Conservation (phyloP, 306 rosid genomes). For the Cucumis melo region DNA sequence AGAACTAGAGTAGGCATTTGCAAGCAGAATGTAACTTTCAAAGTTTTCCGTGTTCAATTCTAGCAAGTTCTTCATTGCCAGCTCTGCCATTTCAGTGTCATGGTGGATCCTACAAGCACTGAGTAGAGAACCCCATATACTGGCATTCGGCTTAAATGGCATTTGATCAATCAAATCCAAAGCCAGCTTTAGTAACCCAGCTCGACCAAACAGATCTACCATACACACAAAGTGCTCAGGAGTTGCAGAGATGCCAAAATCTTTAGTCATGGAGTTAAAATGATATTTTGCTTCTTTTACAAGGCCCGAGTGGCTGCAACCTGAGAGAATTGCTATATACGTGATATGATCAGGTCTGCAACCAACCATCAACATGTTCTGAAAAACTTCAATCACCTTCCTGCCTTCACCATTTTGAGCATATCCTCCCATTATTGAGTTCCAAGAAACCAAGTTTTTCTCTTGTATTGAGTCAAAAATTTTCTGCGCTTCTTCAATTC, state of each 20-base stretch:
- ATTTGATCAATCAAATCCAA: conserved; percentile 29
- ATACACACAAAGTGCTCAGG: conserved; percentile 40
- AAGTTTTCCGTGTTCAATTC: conserved; percentile 32
- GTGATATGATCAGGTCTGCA: conserved; percentile 45
- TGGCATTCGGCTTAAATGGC: conserved; percentile 40
- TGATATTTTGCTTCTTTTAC: conserved; percentile 35
- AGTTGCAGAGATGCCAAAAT: conserved; percentile 38
- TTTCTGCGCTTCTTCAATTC: conserved; percentile 31
- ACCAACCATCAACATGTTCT: conserved; percentile 27
- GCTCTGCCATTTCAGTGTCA: conserved; percentile 31
- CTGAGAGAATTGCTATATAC: conserved; percentile 41
- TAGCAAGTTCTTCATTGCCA: conserved; percentile 28
- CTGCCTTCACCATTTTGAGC: conserved; percentile 53
- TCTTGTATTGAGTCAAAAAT: conserved; percentile 24
- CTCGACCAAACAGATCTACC: conserved; percentile 57
- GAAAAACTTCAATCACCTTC: conserved; percentile 38
- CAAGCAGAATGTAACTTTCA: conserved; percentile 39
- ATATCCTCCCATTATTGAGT: conserved; percentile 44
- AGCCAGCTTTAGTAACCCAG: conserved; percentile 40
- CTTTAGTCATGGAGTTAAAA: conserved; percentile 32
- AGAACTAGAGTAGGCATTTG: conserved; percentile 31
- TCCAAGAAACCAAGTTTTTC: conserved; percentile 46
- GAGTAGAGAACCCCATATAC: conserved; percentile 39
- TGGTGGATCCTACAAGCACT: conserved; percentile 43
- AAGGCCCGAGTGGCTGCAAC: conserved; percentile 57